Evolutionary conservation across 169 alveolate species (phyloP).

Genomic region (Eimeria praecox): DNA sequence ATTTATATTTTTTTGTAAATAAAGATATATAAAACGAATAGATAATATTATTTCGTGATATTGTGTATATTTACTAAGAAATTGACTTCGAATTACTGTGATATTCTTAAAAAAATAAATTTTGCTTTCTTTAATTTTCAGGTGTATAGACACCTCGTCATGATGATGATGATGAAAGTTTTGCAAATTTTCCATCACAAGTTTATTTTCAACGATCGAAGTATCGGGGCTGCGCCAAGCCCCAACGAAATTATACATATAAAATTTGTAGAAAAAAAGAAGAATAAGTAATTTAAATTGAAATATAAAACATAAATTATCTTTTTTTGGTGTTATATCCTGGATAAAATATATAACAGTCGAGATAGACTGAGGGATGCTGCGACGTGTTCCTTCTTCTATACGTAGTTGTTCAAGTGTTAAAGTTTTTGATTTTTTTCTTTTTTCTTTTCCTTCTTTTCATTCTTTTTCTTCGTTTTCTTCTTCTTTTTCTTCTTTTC

Average conservation of each 20-base stretch:
- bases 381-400: not conserved
- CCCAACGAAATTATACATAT: not conserved
- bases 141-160: not conserved
- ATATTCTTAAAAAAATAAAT: too few species aligned
- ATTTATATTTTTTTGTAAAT: too few species aligned
- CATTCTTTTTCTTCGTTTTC: too few species aligned
- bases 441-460: not conserved
- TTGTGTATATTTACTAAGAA: too few species aligned
- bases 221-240: conserved; percentile 48
- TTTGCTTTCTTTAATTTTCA: not conserved
- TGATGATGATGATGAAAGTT: not conserved
- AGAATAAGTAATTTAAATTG: not conserved
- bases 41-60: too few species aligned
- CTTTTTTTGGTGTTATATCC: not conserved
- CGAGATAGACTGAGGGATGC: not conserved
- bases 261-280: not conserved
- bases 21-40: too few species aligned
- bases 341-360: not conserved
- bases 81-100: too few species aligned
- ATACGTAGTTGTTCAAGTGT: not conserved
- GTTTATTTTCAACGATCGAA: not conserved
- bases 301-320: not conserved
- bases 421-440: not conserved
- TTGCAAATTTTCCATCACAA: too few species aligned
- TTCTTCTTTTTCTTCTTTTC: not conserved